Evolutionary conservation across 179 eudicot species (phyloP), one percentile per base, ranked within the genome.

Genomic region (Gypsophila paniculata): DNA sequence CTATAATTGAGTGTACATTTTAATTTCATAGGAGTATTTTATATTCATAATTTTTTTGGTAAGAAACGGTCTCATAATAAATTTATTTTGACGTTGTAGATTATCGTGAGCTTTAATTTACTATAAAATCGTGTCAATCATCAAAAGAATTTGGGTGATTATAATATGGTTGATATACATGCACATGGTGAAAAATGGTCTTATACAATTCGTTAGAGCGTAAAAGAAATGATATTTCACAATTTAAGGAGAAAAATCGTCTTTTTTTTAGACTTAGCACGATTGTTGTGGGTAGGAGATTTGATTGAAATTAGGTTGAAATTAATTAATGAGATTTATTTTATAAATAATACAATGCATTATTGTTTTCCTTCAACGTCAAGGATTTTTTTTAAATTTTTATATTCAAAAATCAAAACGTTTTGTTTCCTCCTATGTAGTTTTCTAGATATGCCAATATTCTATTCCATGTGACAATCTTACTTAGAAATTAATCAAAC

Each of bases 351-450:
- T 14, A 0, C n/a, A 1, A 61, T 15, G 7, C 7, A 36, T 3
- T 2, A 61, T 61, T 25, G 42, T 61, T 32, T 61, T 32, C 65
- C 65, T 61, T 61, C 65, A 32, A 61, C 42, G 42, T 61, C 65
- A 61, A 61, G 65, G 65, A 15, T 26, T 9, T 5, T 36, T 3
- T 36, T 36, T 36, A 2, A 36, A 7, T 61, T 61, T 26, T 29
- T 19, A 9, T 23, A 9, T 23, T n/a, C n/a, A n/a, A n/a, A n/a
- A n/a, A n/a, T n/a, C n/a, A 0, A 61, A 0, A 32, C 44, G 19
- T 61, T 32, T 32, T 14, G 44, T 61, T 61, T 61, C 65, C 39
- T 32, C 15, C 44, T 61, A 13, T 61, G 65, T 53, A 53, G 52
- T 46, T 46, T 46, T 46, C 52, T 46, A 46, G 52, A 10, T 11